phyloP scores from a whole-genome alignment of 1,284 basidiomycete species.

The Irpex sp. region DNA sequence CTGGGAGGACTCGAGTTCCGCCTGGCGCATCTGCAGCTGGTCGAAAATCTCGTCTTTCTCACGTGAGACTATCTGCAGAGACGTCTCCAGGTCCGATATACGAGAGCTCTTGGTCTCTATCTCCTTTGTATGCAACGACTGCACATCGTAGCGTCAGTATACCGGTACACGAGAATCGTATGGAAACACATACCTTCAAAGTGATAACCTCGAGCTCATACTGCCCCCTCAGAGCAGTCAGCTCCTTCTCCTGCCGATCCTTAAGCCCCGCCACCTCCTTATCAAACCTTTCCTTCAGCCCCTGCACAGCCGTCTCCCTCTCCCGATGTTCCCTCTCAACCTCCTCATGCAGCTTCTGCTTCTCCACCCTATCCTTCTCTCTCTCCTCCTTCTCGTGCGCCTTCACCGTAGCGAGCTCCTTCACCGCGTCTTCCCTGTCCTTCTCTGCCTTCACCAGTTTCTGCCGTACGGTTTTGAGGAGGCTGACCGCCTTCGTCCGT shows the following conservation, averaged over 20 bases:
- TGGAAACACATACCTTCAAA: slow-evolving; percentile 52
- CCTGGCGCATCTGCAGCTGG: slow-evolving; percentile 78
- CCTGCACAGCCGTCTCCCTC: slow-evolving; percentile 65
- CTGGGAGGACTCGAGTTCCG: slow-evolving; percentile 79
- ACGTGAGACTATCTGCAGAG: slow-evolving; percentile 56
- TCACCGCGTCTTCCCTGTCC: slow-evolving; percentile 75
- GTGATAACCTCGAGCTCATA: slow-evolving; percentile 73
- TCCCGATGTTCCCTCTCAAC: slow-evolving; percentile 57
- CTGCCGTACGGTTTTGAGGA: slow-evolving; percentile 88
- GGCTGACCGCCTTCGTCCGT: slow-evolving; percentile 83
- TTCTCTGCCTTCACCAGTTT: slow-evolving; percentile 91
- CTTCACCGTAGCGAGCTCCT: slow-evolving; percentile 45
- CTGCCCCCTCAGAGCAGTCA: slow-evolving; percentile 58
- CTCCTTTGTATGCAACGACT: slow-evolving; percentile 72
- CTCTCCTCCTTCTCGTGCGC: slow-evolving; percentile 56
- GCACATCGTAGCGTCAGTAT: neutral
- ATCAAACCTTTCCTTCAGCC: slow-evolving; percentile 69
- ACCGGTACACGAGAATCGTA: neutral
- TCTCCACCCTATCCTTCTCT: slow-evolving; percentile 64
- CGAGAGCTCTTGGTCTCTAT: slow-evolving; percentile 54
- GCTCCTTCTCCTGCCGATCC: slow-evolving; percentile 73
- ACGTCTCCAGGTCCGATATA: slow-evolving; percentile 66
- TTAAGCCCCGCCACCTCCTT: slow-evolving; percentile 59
- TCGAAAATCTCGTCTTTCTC: slow-evolving; percentile 82
- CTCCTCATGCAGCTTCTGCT: slow-evolving; percentile 48